phyloP scores from a whole-genome alignment of 345 rosid genomes.

The Jatropha curcas region DNA sequence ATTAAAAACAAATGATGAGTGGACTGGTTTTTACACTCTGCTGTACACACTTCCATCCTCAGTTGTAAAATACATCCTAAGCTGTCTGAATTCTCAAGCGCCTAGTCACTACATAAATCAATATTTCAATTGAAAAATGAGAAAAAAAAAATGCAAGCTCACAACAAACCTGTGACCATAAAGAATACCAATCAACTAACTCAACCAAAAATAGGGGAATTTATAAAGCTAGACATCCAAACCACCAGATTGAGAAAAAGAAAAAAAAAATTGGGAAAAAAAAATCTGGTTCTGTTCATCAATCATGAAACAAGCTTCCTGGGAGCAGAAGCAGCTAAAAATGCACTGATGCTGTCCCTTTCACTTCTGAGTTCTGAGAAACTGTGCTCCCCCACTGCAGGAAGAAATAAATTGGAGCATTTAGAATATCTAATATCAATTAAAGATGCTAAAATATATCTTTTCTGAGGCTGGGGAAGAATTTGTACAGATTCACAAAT shows the following conservation, averaged over 20 bases:
- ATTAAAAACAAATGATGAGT: constrained; percentile 37
- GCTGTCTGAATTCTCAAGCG: constrained; percentile 40
- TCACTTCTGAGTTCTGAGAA: constrained; percentile 36
- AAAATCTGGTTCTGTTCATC: constrained; percentile 22
- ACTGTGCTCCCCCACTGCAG: constrained; percentile 39
- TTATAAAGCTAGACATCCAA: constrained; percentile 34
- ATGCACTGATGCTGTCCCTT: constrained; percentile 86
- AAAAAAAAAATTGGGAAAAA: not conserved
- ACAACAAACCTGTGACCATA: constrained; percentile 50
- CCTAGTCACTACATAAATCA: constrained; percentile 24
- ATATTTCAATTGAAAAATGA: constrained; percentile 17
- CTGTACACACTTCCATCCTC: constrained; percentile 63
- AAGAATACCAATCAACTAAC: constrained; percentile 45
- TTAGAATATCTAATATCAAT: constrained; percentile 11
- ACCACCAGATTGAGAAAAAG: constrained; percentile 24
- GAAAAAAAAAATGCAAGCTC: constrained; percentile 53
- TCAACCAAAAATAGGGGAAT: constrained; percentile 28
- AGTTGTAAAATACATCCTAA: constrained; percentile 42
- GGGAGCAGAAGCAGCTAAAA: constrained; percentile 91
- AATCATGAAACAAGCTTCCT: constrained; percentile 39
- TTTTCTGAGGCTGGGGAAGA: constrained; percentile 13
- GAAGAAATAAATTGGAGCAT: constrained; percentile 14
- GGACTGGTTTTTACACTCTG: constrained; percentile 41
- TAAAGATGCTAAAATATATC: not conserved
- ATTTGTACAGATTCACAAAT: constrained; percentile 31